phyloP scores from a whole-genome alignment of 306 rosid genomes.

The Mimosa pudica region DNA sequence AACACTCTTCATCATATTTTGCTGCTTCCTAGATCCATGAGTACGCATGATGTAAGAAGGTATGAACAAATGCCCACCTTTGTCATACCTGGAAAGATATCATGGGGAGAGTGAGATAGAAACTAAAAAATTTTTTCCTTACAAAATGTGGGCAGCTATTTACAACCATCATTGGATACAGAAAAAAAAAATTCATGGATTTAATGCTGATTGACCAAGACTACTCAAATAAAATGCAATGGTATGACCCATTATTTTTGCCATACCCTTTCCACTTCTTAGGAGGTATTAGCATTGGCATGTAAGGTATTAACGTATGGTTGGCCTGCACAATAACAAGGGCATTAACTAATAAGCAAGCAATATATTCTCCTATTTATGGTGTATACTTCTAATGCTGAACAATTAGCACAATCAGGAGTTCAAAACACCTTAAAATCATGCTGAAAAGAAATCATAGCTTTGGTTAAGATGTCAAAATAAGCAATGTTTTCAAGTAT shows the following conservation, averaged over 20 bases:
- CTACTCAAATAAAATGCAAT: constrained; percentile 16
- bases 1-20: constrained; percentile 60
- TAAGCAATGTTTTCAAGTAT: neutral
- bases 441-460: constrained; percentile 27
- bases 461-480: constrained; percentile 15
- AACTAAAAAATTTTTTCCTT: neutral
- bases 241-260: constrained; percentile 28
- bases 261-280: constrained; percentile 88
- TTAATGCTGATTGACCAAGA: constrained; percentile 9
- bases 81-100: constrained; percentile 64
- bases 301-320: constrained; percentile 78
- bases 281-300: constrained; percentile 92
- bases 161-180: neutral
- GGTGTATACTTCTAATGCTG: neutral
- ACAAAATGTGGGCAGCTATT: constrained; percentile 10
- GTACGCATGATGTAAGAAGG: constrained; percentile 92
- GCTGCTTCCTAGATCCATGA: constrained; percentile 85
- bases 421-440: constrained; percentile 7
- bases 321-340: constrained; percentile 63
- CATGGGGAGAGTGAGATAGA: neutral
- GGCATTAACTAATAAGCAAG: constrained; percentile 27
- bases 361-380: neutral
- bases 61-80: constrained; percentile 85
- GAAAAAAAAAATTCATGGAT: constrained; percentile 6
- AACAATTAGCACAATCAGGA: neutral